Base-by-base conservation (phyloP, 2,329 filamentous ascomycete species). In the Colletotrichum tropicale region DNA sequence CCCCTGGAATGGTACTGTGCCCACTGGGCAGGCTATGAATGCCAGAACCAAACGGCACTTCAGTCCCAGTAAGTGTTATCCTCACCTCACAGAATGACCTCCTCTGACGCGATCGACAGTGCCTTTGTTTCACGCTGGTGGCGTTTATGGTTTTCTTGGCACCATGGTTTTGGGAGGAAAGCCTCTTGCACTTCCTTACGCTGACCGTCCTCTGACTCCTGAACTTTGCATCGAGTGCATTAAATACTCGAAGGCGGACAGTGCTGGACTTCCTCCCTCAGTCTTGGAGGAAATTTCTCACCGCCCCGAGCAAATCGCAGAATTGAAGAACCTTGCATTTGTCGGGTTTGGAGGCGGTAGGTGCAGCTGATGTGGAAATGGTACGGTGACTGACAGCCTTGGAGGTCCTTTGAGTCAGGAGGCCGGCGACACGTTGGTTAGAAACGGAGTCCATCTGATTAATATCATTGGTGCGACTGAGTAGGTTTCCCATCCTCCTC, bases 391-490 rank as follows among this genome's bases (percentile, higher is more conserved):
- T 62, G n/a, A 62, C 18, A 7, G 0, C 7, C 10, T 18, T 21
- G 6, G 1, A 70, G 73, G 73, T 26, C 73, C 73, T 66, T 79
- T 88, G 5, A 79, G 83, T 3, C 78, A 78, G 15, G 81, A 85
- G 3, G 81, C 83, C 1, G 87, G 87, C 6, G 81, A 88, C 55
- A 80, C 75, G 16, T 78, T 88, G 5, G 82, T 84, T 2, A 78
- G 82, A 3, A 77, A 79, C 0, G 86, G 87, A 3, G 80, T 86
- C 0, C 66, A 7, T 0, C 70, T 88, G 12, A 18, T 71, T 15
- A 88, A 87, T 70, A 30, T 82, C 3, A 87, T 88, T 9, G 83
- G 83, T 0, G 81, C 86, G 10, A 88, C 87, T 4, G 87, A 89
- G 85, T 80, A 13, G 2, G 62, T 68, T 5, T 16, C 10, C 8